Base-by-base conservation (phyloP, 164 flowering plant species). In the Umbilicus rupestris region DNA sequence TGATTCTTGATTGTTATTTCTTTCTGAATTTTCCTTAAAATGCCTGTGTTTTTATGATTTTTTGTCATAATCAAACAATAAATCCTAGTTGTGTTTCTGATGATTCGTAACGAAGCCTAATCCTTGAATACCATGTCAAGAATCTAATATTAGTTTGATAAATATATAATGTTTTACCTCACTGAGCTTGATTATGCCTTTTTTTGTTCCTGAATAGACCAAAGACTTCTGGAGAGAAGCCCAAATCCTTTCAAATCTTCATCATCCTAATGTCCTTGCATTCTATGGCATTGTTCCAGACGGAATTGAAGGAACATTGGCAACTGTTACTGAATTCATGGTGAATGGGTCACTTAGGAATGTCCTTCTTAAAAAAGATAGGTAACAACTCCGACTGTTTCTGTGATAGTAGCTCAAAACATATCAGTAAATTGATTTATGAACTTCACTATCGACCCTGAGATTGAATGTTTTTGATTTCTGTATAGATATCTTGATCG, bases 161-260 rank as follows among this genome's bases (percentile, higher is more conserved):
- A 52, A 52, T 52, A 52, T 26, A 17, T 52, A 10, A 28, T 17
- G 11, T 24, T 52, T 52, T 52, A n/a, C 42, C 69, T 31, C 28
- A 5, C 59, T 52, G 31, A 52, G 30, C 59, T 41, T 41, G 44
- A 41, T 9, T 52, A 52, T 28, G 5, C 59, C 47, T 49, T 49
- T 59, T 60, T 12, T 74, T 70, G 68, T 69, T 59, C 19, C 63
- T 10, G 46, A 67, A 17, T 70, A 85, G 87, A 74, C 77, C 20
- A 78, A 76, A 66, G 90, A 83, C 68, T 83, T 85, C 74, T 85
- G 90, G 90, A 78, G 86, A 67, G 90, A 85, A 69, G 91, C 91
- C n/a, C 72, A 68, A 14, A 84, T 83, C 30, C 82, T 86, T 29
- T 82, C 91, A 67, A 81, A 81, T 55, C 82, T 86, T 31, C 91